A percentile compares a stretch with the other conserved stretches of the same genome.
Evolutionary conservation across 345 rosid species (phyloP).

Genomic region (Aquilaria malaccensis): DNA sequence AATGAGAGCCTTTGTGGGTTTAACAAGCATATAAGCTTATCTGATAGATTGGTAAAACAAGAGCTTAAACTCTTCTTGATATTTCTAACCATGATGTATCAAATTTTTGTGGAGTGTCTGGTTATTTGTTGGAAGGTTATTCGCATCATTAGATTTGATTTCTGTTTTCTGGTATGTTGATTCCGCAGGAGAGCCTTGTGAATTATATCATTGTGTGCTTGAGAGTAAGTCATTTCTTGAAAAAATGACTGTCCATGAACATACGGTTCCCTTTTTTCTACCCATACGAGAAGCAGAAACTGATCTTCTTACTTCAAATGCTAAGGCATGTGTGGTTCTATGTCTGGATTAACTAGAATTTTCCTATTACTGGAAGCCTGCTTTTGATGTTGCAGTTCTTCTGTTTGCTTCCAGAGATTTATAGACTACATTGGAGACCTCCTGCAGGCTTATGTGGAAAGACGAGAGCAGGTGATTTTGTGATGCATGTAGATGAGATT

Average conservation of each 20-base stretch:
- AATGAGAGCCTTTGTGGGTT: no score
- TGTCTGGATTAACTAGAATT: slow-evolving; percentile 12
- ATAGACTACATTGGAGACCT: slow-evolving; percentile 82
- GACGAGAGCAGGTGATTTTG: slow-evolving; percentile 79
- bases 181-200: slow-evolving; percentile 77
- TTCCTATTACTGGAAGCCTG: not conserved
- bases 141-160: not conserved
- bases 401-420: slow-evolving; percentile 62
- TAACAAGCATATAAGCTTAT: no score
- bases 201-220: slow-evolving; percentile 78
- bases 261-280: slow-evolving; percentile 91
- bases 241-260: slow-evolving; percentile 89
- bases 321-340: slow-evolving; percentile 58
- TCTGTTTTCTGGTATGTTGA: not conserved
- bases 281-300: slow-evolving; percentile 85
- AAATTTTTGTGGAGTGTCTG: no score
- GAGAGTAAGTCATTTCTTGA: slow-evolving; percentile 94
- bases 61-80: no score
- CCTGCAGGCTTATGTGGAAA: slow-evolving; percentile 86
- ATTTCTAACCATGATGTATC: no score
- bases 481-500: not conserved
- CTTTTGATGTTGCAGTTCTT: slow-evolving; percentile 11
- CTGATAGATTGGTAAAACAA: no score
- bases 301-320: slow-evolving; percentile 82
- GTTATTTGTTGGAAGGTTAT: slow-evolving; percentile 5